phyloP scores from a whole-genome alignment of 75 land plant genomes.

The Pinus albicaulis region DNA sequence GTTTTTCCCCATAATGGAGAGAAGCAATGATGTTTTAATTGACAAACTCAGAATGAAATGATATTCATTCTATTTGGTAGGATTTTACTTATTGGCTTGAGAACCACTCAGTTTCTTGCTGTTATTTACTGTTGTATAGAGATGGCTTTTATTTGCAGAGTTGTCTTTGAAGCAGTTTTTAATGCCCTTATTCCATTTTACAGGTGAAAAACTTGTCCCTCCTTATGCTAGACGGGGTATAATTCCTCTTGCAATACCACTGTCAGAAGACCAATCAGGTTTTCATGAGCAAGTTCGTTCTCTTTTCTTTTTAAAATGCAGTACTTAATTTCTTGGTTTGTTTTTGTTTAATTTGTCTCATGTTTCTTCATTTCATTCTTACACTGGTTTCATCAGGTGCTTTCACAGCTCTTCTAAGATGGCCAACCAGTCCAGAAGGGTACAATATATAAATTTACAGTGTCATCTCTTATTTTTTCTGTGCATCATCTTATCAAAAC shows the following conservation, averaged over 20 bases:
- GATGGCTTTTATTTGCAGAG: background rate
- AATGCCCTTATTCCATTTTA: background rate
- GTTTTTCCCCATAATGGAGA: background rate
- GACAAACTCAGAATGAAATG: background rate
- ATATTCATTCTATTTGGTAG: background rate
- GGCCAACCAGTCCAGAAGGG: constrained; percentile 96
- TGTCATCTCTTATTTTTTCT: background rate
- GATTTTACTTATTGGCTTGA: background rate
- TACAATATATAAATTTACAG: constrained; percentile 15
- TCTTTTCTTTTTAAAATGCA: background rate
- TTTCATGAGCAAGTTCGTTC: background rate
- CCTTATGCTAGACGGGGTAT: constrained; percentile 76
- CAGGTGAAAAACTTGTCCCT: constrained; percentile 74
- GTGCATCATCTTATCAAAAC: background rate
- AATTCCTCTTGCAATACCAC: constrained; percentile 86
- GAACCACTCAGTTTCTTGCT: background rate
- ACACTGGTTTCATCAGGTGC: constrained; percentile 32
- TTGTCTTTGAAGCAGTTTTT: background rate
- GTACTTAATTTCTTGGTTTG: background rate
- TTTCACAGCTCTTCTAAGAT: constrained; percentile 86
- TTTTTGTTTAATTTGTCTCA: constrained; percentile 6
- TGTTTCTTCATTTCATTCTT: background rate
- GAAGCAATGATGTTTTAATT: background rate
- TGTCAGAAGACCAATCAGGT: constrained; percentile 72
- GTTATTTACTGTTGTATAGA: background rate